Percentiles rank a stretch among this genome's conserved stretches.
These are phyloP conservation scores for Urochloa ruziziensis DNA, from an alignment of 176 grass and related monocot species.

Conservation along the genomic window DNA sequence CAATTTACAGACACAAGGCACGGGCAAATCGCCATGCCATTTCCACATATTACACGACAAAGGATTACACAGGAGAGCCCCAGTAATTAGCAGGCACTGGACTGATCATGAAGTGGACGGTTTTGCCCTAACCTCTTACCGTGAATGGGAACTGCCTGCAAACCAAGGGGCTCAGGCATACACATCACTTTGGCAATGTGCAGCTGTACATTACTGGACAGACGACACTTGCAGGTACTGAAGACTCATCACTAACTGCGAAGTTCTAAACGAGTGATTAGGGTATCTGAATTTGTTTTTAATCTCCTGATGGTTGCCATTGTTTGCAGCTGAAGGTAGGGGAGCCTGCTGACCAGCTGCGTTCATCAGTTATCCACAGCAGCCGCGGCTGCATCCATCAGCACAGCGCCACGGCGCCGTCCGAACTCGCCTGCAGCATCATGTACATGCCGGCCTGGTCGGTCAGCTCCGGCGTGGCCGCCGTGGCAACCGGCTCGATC, in stretches of 20 bases:
- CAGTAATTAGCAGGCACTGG: conserved; percentile 17
- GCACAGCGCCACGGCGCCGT: conserved; percentile 61
- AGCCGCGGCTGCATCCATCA: conserved; percentile 32
- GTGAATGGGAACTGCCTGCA: neutral
- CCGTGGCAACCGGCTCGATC: conserved; percentile 18
- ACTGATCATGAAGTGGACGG: conserved; percentile 26
- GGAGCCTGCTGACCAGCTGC: neutral
- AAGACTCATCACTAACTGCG: neutral
- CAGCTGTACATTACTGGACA: neutral
- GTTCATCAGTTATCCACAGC: conserved; percentile 25
- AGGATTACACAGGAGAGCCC: neutral
- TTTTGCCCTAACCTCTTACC: conserved; percentile 15
- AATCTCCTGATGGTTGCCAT: neutral
- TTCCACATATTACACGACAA: conserved; percentile 22
- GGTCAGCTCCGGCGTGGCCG: conserved; percentile 21
- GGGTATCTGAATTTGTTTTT: conserved; percentile 7
- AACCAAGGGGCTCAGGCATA: conserved; percentile 1
- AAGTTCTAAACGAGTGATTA: conserved; percentile 15
- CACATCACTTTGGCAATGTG: neutral
- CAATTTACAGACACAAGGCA: conserved; percentile 14
- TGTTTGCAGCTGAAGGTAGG: conserved; percentile 1
- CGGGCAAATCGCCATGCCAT: conserved; percentile 2
- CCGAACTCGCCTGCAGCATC: conserved; percentile 52
- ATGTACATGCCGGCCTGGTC: conserved; percentile 55
- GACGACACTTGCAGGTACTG: conserved; percentile 20